phyloP scores from a whole-genome alignment of 371 early-diverging fungal genomes.

The Lichtheimia ramosa region DNA sequence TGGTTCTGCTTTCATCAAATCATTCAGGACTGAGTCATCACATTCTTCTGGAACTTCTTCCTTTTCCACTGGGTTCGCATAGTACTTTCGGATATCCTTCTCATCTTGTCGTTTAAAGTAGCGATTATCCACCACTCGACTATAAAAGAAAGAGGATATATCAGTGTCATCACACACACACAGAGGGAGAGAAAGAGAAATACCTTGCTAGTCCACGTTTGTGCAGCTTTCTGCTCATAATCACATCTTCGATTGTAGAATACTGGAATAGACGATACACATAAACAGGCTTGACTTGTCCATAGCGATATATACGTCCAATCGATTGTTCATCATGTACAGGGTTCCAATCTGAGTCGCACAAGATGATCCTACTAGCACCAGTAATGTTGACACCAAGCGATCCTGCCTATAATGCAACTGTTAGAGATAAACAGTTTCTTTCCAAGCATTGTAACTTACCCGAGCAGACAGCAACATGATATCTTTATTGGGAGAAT shows the following conservation, averaged over 20 bases:
- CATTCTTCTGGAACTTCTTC: background rate
- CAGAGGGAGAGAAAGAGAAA: slow-evolving; percentile 25
- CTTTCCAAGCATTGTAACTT: background rate
- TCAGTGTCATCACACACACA: slow-evolving; percentile 13
- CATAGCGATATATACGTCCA: slow-evolving; percentile 69
- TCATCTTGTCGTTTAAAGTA: slow-evolving; percentile 38
- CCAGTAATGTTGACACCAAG: slow-evolving; percentile 88
- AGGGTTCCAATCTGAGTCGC: slow-evolving; percentile 98
- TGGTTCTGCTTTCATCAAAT: background rate
- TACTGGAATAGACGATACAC: slow-evolving; percentile 53
- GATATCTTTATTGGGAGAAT: slow-evolving; percentile 36
- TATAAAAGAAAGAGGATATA: slow-evolving; percentile 51
- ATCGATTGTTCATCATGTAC: slow-evolving; percentile 88
- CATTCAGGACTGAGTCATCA: background rate
- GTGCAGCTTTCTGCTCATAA: slow-evolving; percentile 27
- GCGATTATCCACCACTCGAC: slow-evolving; percentile 66
- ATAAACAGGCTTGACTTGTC: slow-evolving; percentile 52
- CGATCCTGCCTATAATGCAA: slow-evolving; percentile 57
- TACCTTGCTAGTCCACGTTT: slow-evolving; percentile 39
- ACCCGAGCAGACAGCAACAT: slow-evolving; percentile 76
- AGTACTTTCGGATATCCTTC: slow-evolving; percentile 49
- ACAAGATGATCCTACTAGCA: slow-evolving; percentile 87
- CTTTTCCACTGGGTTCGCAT: slow-evolving; percentile 30
- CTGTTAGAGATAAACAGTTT: too few species aligned
- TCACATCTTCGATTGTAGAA: slow-evolving; percentile 39